Evolutionary conservation across 2,329 filamentous ascomycete species (phyloP), one percentile per base, ranked within the genome.

Genomic region (Leptographium wingfieldii): DNA sequence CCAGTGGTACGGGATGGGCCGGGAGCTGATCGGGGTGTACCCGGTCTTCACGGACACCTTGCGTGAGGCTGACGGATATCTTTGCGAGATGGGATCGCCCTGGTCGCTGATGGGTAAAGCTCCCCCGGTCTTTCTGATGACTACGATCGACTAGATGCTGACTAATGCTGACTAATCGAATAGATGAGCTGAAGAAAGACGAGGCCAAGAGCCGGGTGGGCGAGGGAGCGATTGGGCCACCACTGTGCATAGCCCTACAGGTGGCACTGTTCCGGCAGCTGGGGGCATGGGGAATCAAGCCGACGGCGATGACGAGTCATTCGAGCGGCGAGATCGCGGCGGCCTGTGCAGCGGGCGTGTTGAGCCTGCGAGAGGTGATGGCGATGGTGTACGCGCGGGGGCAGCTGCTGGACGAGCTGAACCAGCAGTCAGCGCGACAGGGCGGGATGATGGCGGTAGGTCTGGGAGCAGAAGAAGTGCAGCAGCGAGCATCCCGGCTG

Each of bases 251-350:
- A 0, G 75, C 77, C 0, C 62, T 81, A 1, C 79, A 82, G 64
- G 66, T 82, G 3, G 74, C 73, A 1, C 64, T 81, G 6, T 72
- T 73, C 0, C 69, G 74, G 14, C 68, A 81, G 2, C 66, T 81
- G 1, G 51, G 59, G 0, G 60, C 65, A 0, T 71, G 70, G 5
- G 70, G 70, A 2, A 59, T 78, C 19, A 48, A 57, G 0, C 70
- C 74, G 5, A 40, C 61, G 1, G 70, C 69, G 1, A 73, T 76
- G 0, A 69, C 77, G 3, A 77, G 78, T 1, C 78, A 80, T 63
- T 79, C 76, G 0, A 76, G 74, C 0, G 78, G 78, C 1, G 78
- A 80, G 62, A 79, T 80, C 16, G 76, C 68, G 0, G 77, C 77
- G 0, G 78, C 75, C 0, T 81, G 78, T 63, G 76, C 77, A 0